Percentiles rank a stretch among this genome's conserved stretches.
These are phyloP conservation scores for Cercospora beticola DNA, from an alignment of 2,329 filamentous ascomycete species.

Conservation along the genomic window DNA sequence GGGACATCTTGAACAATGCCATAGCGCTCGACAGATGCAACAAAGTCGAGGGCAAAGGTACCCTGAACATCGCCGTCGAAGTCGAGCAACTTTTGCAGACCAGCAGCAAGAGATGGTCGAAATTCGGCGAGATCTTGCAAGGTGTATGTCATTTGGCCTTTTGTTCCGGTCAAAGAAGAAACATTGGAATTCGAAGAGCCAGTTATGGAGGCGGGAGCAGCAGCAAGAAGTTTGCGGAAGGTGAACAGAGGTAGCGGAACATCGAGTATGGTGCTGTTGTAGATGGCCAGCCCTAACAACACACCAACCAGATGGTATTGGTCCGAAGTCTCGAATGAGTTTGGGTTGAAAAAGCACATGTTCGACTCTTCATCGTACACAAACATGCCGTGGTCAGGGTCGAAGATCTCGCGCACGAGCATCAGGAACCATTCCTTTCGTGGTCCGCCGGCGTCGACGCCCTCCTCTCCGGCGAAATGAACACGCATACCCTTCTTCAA, in stretches of 20 bases:
- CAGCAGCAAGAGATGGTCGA: conserved; percentile 71
- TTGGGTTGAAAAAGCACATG: conserved; percentile 91
- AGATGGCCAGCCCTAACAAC: conserved; percentile 83
- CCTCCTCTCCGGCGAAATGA: conserved; percentile 83
- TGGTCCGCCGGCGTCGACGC: conserved; percentile 83
- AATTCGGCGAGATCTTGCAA: conserved; percentile 82
- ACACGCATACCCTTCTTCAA: conserved; percentile 88
- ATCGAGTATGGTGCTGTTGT: conserved; percentile 91
- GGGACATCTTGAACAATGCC: conserved; percentile 66
- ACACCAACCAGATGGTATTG: conserved; percentile 90
- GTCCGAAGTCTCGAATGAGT: conserved; percentile 85
- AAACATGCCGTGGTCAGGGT: conserved; percentile 89
- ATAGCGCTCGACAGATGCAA: conserved; percentile 73
- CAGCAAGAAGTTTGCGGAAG: conserved; percentile 80
- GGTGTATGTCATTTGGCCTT: conserved; percentile 64
- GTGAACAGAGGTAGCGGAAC: conserved; percentile 84
- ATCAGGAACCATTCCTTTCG: conserved; percentile 95
- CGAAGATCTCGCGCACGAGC: conserved; percentile 84
- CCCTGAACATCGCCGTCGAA: conserved; percentile 80
- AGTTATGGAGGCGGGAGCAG: conserved; percentile 63
- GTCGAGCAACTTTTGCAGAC: conserved; percentile 73
- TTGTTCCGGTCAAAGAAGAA: conserved; percentile 37
- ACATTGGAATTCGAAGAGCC: conserved; percentile 53
- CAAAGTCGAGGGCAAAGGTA: conserved; percentile 80
- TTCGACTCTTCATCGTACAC: conserved; percentile 86